Conservation (phyloP, 305 asterid genomes). For the Striga hermonthica region DNA sequence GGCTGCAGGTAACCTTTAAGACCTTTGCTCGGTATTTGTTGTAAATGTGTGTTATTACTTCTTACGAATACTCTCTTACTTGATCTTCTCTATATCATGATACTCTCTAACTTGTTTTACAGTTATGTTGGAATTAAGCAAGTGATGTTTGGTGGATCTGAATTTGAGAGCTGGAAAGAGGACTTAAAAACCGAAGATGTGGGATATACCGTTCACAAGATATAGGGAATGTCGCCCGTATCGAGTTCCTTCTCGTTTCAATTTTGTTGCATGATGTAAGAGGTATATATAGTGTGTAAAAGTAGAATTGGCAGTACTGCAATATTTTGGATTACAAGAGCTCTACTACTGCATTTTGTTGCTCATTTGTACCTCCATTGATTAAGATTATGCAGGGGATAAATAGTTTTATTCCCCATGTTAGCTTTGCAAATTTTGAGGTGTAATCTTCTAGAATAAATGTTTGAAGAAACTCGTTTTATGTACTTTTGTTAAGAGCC, state of each 20-base stretch:
- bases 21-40: too few species aligned
- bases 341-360: too few species aligned
- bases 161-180: conserved; percentile 70
- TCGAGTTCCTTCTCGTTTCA: not conserved
- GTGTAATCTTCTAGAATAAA: too few species aligned
- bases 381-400: too few species aligned
- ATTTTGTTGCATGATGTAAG: not conserved
- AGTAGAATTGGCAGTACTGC: not conserved
- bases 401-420: too few species aligned
- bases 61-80: not conserved
- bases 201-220: conserved; percentile 73
- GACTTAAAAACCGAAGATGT: conserved; percentile 69
- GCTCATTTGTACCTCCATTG: too few species aligned
- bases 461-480: too few species aligned
- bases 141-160: conserved; percentile 84
- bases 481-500: too few species aligned
- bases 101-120: conserved; percentile 30
- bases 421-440: too few species aligned
- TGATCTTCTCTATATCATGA: conserved; percentile 10
- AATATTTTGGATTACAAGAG: not conserved
- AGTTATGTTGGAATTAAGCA: conserved; percentile 87
- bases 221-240: conserved; percentile 38
- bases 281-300: not conserved
- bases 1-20: not conserved
- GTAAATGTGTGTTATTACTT: too few species aligned